Evolutionary conservation across 768 basidiomycete species (phyloP).

Genomic region (Lactifluus piperatus): DNA sequence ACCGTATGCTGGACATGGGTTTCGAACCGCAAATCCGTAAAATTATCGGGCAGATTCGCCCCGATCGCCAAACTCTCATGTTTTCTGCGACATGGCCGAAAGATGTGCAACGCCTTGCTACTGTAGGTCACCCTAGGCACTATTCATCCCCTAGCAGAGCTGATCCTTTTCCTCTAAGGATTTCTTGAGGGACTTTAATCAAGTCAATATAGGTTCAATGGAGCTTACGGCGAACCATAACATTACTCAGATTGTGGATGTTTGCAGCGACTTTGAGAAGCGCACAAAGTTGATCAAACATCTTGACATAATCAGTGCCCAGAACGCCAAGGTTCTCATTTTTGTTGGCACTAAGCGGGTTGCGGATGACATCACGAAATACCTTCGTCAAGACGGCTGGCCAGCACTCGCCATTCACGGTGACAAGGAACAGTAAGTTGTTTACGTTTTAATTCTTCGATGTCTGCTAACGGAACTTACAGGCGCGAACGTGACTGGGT

Average conservation of each 20-base stretch:
- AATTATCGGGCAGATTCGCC: conserved; percentile 94
- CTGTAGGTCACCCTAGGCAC: conserved; percentile 36
- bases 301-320: conserved; percentile 89
- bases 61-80: conserved; percentile 97
- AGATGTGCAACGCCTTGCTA: conserved; percentile 96
- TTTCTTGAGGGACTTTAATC: conserved; percentile 93
- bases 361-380: conserved; percentile 98
- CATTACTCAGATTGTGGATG: conserved; percentile 91
- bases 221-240: conserved; percentile 98
- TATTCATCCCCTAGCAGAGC: neutral
- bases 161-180: conserved; percentile 43
- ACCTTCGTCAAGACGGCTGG: conserved; percentile 96
- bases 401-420: conserved; percentile 99
- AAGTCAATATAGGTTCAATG: conserved; percentile 98
- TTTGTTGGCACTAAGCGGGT: conserved; percentile 97
- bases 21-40: conserved; percentile 99
- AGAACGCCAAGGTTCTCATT: conserved; percentile 98
- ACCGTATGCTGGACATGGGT: conserved; percentile 99
- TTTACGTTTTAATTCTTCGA: neutral
- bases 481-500: conserved; percentile 99
- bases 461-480: conserved; percentile 1
- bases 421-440: conserved; percentile 91
- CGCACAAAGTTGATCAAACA: conserved; percentile 93
- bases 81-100: conserved; percentile 99
- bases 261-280: conserved; percentile 97